Base-by-base conservation (phyloP, 345 rosid species). In the Lepidium africanum region DNA sequence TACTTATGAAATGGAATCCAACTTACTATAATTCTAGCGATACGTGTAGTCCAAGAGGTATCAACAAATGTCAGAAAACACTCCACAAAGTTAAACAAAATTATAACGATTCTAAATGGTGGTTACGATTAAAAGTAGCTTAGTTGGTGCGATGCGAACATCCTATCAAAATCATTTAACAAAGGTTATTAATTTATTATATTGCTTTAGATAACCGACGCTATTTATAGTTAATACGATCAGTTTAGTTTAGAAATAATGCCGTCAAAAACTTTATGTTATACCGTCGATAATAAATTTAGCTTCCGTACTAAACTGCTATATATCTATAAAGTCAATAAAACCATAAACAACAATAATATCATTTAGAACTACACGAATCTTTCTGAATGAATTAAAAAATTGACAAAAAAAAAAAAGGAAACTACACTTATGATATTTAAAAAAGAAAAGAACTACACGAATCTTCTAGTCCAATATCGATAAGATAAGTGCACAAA, bases 31-130 rank as follows among this genome's bases (percentile, higher is more conserved):
- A 7, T 46, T 68, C 47, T 32, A 32, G 10, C 12, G 13, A 67
- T 35, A 66, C 72, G 57, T 68, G 65, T 57, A 7, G 40, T 32
- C 4, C 23, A n/a, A 45, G 41, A 38, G 33, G 48, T 48, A 69
- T 49, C 42, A 59, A 16, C 41, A 59, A n/a, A 25, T 41, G 65
- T 59, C 48, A 47, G 57, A 27, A 58, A 12, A 59, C n/a, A 1
- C 13, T 57, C 40, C 65, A 69, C 33, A 69, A 27, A 39, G 23
- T 58, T 47, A 39, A 16, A 59, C 35, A 27, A 25, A 15, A 25
- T 37, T 49, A 6, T 49, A 55, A 59, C 49, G 73, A 59, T 69
- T 69, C 35, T 17, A 17, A 39, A 59, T 32, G 52, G 59, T 59
- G 7, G 52, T 59, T 59, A 36, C 53, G 16, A 61, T 45, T 61